Evolutionary conservation across 306 rosid species (phyloP).

Genomic region (Quercus bicolor): DNA sequence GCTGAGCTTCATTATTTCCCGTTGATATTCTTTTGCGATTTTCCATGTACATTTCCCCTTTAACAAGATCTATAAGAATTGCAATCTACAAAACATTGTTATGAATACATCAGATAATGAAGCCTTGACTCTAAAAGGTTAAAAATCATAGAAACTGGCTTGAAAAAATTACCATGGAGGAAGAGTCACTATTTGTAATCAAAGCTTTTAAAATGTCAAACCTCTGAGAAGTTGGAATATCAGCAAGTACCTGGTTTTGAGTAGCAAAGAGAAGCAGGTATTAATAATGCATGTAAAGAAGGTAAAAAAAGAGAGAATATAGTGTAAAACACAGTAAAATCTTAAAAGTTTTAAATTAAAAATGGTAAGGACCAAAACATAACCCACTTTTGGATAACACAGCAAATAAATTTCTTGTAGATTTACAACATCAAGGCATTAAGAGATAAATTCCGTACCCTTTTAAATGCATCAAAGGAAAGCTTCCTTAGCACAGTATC

Average conservation of each 20-base stretch:
- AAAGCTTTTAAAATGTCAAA: conserved; percentile 64
- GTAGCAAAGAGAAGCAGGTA: conserved; percentile 20
- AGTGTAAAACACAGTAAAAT: background rate
- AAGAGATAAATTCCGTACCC: conserved; percentile 42
- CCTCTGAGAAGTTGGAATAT: conserved; percentile 63
- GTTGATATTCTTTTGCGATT: conserved; percentile 28
- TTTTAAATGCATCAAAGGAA: conserved; percentile 60
- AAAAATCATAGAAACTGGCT: conserved; percentile 13
- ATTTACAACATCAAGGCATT: background rate
- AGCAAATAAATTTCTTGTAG: background rate
- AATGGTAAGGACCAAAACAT: conserved; percentile 11
- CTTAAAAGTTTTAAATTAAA: background rate
- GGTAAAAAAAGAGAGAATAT: background rate
- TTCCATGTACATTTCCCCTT: conserved; percentile 63
- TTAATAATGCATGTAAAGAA: conserved; percentile 10
- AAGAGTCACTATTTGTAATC: conserved; percentile 62
- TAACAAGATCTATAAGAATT: conserved; percentile 68
- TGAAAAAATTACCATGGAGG: conserved; percentile 71
- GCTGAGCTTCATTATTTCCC: conserved; percentile 22
- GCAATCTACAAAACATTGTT: conserved; percentile 53
- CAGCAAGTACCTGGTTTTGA: conserved; percentile 61
- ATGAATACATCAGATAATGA: conserved; percentile 23
- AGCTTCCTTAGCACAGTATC: conserved; percentile 55
- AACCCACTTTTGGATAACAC: conserved; percentile 9
- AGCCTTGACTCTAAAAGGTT: conserved; percentile 1